Conservation (phyloP, 2,329 filamentous ascomycete genomes). For the Colletotrichum magnum region DNA sequence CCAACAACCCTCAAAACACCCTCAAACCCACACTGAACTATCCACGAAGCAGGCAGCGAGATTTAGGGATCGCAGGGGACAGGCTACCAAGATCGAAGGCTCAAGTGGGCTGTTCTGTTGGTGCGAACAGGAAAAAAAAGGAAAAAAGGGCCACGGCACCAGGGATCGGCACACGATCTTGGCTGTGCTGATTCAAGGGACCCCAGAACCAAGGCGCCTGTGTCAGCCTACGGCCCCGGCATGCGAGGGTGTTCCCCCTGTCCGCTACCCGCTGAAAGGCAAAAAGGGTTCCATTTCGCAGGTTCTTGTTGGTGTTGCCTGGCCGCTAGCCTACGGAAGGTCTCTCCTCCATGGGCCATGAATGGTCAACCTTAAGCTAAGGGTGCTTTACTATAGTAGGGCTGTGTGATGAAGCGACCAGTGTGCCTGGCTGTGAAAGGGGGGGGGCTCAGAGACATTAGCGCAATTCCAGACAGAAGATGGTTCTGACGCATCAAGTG, state of each 20-base stretch:
- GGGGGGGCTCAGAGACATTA: conserved; percentile 1
- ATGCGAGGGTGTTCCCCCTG: background rate
- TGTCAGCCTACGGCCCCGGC: conserved; percentile 21
- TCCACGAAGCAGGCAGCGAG: background rate
- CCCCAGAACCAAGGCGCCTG: too few relatives aligned
- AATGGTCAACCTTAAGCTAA: conserved; percentile 16
- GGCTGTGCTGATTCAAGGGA: too few relatives aligned
- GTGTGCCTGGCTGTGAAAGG: conserved; percentile 18
- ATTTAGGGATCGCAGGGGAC: background rate
- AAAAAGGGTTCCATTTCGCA: background rate
- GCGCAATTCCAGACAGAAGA: background rate
- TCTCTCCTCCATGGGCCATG: background rate
- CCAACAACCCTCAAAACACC: background rate
- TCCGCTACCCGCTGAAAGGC: background rate
- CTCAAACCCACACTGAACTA: background rate
- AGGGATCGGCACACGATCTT: too few relatives aligned
- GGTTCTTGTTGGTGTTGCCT: conserved; percentile 1
- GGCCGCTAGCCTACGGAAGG: background rate
- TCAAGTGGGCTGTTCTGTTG: background rate
- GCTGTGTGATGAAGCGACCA: conserved; percentile 7
- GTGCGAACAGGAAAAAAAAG: background rate
- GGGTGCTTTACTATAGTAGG: conserved; percentile 5
- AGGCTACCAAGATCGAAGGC: background rate
- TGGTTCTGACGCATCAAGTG: background rate
- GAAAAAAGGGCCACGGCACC: too few relatives aligned